These are phyloP conservation scores for Phytophthora parvispora DNA, from an alignment of 352 stramenopile species.

Conservation along the genomic window DNA sequence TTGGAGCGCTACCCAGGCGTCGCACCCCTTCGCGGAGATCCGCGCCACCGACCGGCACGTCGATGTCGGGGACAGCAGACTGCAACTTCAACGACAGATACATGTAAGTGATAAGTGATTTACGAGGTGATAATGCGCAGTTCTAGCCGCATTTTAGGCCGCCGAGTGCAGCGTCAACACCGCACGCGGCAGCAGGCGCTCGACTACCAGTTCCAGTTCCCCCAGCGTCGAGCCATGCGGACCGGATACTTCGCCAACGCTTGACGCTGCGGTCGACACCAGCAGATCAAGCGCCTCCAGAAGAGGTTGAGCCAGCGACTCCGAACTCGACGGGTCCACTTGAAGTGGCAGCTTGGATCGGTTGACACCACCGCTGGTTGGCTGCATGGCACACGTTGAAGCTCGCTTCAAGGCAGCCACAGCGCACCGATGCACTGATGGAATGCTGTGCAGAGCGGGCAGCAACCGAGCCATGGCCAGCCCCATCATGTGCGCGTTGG, in stretches of 20 bases:
- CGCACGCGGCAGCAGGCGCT: conserved; percentile 25
- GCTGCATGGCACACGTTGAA: conserved; percentile 5
- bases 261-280: conserved; percentile 10
- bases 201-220: conserved; percentile 22
- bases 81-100: background rate
- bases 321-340: conserved; percentile 3
- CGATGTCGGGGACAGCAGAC: background rate
- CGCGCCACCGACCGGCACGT: conserved; percentile 2
- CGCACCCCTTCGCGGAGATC: conserved; percentile 30
- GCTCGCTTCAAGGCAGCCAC: conserved; percentile 21
- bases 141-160: conserved; percentile 11
- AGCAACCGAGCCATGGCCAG: conserved; percentile 48
- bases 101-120: too few species aligned
- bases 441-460: conserved; percentile 10
- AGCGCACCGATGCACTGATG: conserved; percentile 24
- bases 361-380: background rate
- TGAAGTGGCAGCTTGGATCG: conserved; percentile 27
- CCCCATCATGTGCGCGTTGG: conserved; percentile 62
- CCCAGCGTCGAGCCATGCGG: conserved; percentile 7
- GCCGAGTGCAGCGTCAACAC: conserved; percentile 22
- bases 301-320: conserved; percentile 10
- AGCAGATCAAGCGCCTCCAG: conserved; percentile 33
- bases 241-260: background rate
- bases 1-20: conserved; percentile 1
- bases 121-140: background rate